Base-by-base conservation (phyloP, 2,329 filamentous ascomycete genomes). In the Huntiella omanensis region DNA sequence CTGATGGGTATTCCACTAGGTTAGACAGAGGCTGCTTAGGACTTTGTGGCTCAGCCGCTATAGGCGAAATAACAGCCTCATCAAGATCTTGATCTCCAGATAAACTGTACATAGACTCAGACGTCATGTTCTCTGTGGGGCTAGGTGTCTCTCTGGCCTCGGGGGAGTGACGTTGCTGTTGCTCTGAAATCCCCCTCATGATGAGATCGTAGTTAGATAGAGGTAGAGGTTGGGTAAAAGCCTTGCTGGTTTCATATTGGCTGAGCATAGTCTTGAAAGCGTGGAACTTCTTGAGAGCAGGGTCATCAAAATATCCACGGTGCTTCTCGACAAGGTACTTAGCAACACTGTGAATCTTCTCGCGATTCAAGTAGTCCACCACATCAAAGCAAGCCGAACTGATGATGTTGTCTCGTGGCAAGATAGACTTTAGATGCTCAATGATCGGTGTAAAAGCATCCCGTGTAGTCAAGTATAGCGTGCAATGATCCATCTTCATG, bases 301-400 rank as follows among this genome's bases (percentile, higher is more conserved):
- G 50, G 95, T 79, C 13, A 67, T 65, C 68, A 40, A 96, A 60
- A 56, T 79, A 80, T 11, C 88, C 82, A 16, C 86, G 76, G 57
- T 88, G 86, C 45, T 80, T 83, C 54, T 85, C 80, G 8, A 93
- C 84, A 16, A 96, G 66, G 57, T 95, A 83, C 52, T 79, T 77
- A 48, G 93, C 77, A 40, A 95, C 67, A 11, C 82, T 76, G 59
- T 86, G 92, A 55, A 87, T 71, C 47, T 77, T 77, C 55, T 92
- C 83, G 57, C 78, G 77, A 58, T 80, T 85, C 55, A 96, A 83
- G 56, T 80, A 86, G 56, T 93, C 86, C 53, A 98, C 96, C 38
- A 98, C 73, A 57, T 98, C 91, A 7, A 96, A 69, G 55, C 85
- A 94, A 6, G 87, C 88, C 1, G 88, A 96, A 60, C 91, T 92